Conservation (phyloP, 2,329 filamentous ascomycete species). For the Phialocephala sp. region DNA sequence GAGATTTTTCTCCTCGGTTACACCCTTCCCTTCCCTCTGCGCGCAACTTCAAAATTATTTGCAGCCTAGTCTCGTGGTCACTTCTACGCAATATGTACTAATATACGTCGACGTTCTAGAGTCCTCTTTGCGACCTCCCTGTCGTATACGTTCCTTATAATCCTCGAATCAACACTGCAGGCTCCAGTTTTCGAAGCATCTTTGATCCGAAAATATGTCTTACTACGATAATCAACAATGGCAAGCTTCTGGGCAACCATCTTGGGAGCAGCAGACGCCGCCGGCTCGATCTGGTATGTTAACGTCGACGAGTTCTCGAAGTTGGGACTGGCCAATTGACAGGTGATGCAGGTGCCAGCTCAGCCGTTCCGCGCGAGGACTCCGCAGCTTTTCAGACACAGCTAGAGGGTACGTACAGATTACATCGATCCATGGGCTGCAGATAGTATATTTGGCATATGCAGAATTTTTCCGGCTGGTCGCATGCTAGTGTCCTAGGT, state of each 20-base stretch:
- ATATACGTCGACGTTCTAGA: slow-evolving; percentile 23
- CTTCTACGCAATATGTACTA: slow-evolving; percentile 13
- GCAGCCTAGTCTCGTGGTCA: not conserved
- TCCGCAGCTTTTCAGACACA: slow-evolving; percentile 81
- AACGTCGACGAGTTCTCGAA: slow-evolving; percentile 12
- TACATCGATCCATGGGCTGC: slow-evolving; percentile 8
- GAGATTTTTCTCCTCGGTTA: slow-evolving; percentile 36
- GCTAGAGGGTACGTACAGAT: slow-evolving; percentile 77
- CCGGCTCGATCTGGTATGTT: slow-evolving; percentile 73
- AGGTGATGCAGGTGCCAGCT: slow-evolving; percentile 68
- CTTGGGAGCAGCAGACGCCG: slow-evolving; percentile 76
- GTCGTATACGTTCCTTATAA: slow-evolving; percentile 44
- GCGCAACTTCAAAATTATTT: slow-evolving; percentile 19
- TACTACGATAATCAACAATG: slow-evolving; percentile 74
- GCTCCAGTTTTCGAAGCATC: slow-evolving; percentile 43
- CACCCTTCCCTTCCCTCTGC: slow-evolving; percentile 20
- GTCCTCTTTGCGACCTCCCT: slow-evolving; percentile 35
- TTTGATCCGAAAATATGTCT: slow-evolving; percentile 56
- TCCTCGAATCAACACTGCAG: slow-evolving; percentile 39
- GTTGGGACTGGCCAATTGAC: slow-evolving; percentile 34
- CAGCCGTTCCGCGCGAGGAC: slow-evolving; percentile 76
- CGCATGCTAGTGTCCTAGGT: slow-evolving; percentile 15
- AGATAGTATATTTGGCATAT: slow-evolving; percentile 17
- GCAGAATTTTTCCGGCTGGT: slow-evolving; percentile 22
- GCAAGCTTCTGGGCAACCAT: slow-evolving; percentile 62